phyloP scores from a whole-genome alignment of 2,329 filamentous ascomycete genomes.

The Aspergillus pseudoterreus region DNA sequence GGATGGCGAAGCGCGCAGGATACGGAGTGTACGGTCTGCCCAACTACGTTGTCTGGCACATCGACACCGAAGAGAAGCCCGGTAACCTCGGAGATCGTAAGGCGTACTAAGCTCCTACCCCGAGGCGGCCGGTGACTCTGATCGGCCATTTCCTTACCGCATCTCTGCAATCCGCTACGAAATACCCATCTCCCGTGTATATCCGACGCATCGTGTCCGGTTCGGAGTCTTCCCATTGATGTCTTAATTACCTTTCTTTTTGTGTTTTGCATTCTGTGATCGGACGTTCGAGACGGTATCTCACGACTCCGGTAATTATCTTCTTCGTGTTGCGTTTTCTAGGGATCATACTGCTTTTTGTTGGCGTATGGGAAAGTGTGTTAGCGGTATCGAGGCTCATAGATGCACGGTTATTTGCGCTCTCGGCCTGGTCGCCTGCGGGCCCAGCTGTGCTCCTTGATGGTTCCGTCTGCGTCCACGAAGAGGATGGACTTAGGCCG shows the following conservation, averaged over 20 bases:
- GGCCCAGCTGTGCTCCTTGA: neutral
- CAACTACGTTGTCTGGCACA: conserved; percentile 98
- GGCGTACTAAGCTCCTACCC: conserved; percentile 29
- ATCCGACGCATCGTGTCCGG: conserved; percentile 12
- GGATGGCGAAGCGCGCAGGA: conserved; percentile 95
- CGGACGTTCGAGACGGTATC: conserved; percentile 24
- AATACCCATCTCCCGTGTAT: conserved; percentile 16
- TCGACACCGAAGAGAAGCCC: conserved; percentile 91
- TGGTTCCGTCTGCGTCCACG: neutral
- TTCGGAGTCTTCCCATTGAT: conserved; percentile 10
- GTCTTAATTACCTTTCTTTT: conserved; percentile 14
- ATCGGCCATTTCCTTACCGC: conserved; percentile 1
- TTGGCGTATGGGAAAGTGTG: conserved; percentile 33
- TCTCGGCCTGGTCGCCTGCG: conserved; percentile 2
- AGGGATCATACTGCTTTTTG: conserved; percentile 22
- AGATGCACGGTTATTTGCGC: conserved; percentile 15
- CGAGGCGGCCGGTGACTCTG: conserved; percentile 2
- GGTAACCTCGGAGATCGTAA: conserved; percentile 59
- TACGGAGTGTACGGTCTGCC: conserved; percentile 89
- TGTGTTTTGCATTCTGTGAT: conserved; percentile 9
- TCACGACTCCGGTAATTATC: conserved; percentile 35
- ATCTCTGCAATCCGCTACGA: neutral
- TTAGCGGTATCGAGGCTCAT: conserved; percentile 28
- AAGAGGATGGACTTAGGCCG: neutral
- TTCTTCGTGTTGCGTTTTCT: conserved; percentile 28